Evolutionary conservation across 495 filamentous ascomycete species (phyloP).

Genomic region (Cetradonia linearis): DNA sequence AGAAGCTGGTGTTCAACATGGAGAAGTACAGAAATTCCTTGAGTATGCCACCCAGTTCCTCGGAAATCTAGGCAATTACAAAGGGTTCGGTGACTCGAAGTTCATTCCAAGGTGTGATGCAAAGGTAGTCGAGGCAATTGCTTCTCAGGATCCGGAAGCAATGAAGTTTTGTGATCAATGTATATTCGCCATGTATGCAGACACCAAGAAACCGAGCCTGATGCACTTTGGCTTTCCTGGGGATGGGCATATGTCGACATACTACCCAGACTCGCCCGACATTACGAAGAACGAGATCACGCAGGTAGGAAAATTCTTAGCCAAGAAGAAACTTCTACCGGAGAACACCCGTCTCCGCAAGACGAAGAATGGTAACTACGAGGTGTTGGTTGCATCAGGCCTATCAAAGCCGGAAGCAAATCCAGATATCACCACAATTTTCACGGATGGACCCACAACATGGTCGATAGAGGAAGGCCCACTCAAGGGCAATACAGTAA

Average conservation of each 20-base stretch:
- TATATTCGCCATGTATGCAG: conserved; percentile 62
- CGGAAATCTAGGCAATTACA: conserved; percentile 90
- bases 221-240: conserved; percentile 84
- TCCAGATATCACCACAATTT: conserved; percentile 31
- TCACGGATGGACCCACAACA: conserved; percentile 55
- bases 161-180: conserved; percentile 43
- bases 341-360: conserved; percentile 88
- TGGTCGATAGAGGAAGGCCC: conserved; percentile 51
- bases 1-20: conserved; percentile 58
- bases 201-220: conserved; percentile 48
- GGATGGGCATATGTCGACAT: conserved; percentile 74
- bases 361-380: conserved; percentile 57
- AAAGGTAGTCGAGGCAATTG: conserved; percentile 60
- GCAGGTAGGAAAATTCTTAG: conserved; percentile 60
- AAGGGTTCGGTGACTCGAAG: conserved; percentile 89
- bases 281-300: conserved; percentile 82
- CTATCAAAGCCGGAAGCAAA: conserved; percentile 34
- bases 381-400: conserved; percentile 77
- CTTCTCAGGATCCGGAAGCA: conserved; percentile 53
- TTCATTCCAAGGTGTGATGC: conserved; percentile 73
- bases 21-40: conserved; percentile 64
- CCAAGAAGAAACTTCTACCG: conserved; percentile 59
- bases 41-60: conserved; percentile 84
- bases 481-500: conserved; percentile 59
- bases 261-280: conserved; percentile 78